A percentile compares a stretch with the other conserved stretches of the same genome.
Evolutionary conservation across 2,329 filamentous ascomycete genomes (phyloP).

Genomic region (Fusarium sp.): DNA sequence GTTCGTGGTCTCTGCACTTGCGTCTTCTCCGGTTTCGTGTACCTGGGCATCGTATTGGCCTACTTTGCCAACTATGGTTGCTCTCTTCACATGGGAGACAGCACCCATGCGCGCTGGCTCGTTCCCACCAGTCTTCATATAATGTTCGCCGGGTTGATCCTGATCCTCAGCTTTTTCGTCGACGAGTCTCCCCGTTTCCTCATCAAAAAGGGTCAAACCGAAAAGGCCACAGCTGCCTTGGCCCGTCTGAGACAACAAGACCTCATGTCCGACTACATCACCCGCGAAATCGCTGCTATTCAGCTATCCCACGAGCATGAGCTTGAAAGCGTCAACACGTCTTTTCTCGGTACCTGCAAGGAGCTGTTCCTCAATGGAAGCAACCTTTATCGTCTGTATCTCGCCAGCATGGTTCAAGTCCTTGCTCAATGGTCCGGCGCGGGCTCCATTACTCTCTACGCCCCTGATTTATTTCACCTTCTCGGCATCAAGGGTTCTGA

Average conservation of each 20-base stretch:
- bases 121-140: constrained; percentile 35
- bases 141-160: constrained; percentile 34
- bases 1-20: constrained; percentile 37
- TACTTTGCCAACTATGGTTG: constrained; percentile 38
- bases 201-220: constrained; percentile 22
- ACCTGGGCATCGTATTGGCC: constrained; percentile 28
- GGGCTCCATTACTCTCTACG: constrained; percentile 24
- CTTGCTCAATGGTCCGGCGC: constrained; percentile 39
- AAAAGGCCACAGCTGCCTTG: constrained; percentile 15
- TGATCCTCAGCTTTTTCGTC: constrained; percentile 26
- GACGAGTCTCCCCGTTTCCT: constrained; percentile 36
- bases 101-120: constrained; percentile 27
- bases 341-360: constrained; percentile 25
- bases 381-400: constrained; percentile 35
- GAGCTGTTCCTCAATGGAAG: constrained; percentile 33
- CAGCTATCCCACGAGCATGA: constrained; percentile 20
- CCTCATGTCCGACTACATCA: constrained; percentile 14
- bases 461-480: constrained; percentile 13
- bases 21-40: constrained; percentile 34
- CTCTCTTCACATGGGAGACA: constrained; percentile 20
- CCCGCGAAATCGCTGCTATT: constrained; percentile 21
- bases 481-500: constrained; percentile 21
- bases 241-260: constrained; percentile 19
- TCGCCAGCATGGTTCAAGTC: constrained; percentile 39
- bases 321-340: constrained; percentile 21